Evolutionary conservation across 306 rosid genomes (phyloP).

Genomic region (Ormosia semicastrata): DNA sequence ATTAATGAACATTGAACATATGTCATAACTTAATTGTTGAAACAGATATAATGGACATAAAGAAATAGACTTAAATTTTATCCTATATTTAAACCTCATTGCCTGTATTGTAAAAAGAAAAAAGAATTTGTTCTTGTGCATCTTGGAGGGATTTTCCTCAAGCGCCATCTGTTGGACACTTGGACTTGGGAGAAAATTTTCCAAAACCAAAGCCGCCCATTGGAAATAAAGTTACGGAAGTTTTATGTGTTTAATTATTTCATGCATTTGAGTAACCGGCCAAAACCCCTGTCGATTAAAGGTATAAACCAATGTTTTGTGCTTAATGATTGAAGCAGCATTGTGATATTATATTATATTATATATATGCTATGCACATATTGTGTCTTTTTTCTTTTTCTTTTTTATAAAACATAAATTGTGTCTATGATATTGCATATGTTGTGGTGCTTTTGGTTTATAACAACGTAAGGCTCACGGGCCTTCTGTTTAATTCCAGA

Average conservation of each 20-base stretch:
- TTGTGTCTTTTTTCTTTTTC: neutral
- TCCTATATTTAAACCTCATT: no score
- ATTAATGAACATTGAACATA: no score
- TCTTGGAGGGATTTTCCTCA: neutral
- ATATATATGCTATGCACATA: neutral
- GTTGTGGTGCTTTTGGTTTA: conserved; percentile 28
- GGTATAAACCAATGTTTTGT: neutral
- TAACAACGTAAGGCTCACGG: neutral
- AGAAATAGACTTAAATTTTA: no score
- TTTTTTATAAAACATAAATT: neutral
- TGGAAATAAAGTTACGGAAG: neutral
- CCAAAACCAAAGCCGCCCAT: neutral
- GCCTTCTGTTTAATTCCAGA: conserved; percentile 6
- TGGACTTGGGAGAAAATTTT: neutral
- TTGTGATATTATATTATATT: neutral
- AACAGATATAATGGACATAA: no score
- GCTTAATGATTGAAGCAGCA: neutral
- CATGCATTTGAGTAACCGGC: neutral
- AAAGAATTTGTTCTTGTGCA: neutral
- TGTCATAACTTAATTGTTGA: no score
- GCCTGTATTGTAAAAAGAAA: no score
- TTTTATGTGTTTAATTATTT: neutral
- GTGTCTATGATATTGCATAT: conserved; percentile 16
- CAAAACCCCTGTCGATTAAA: neutral
- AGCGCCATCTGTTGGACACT: neutral